Evolutionary conservation across 345 rosid species (phyloP).

Genomic region (Syzygium grande): DNA sequence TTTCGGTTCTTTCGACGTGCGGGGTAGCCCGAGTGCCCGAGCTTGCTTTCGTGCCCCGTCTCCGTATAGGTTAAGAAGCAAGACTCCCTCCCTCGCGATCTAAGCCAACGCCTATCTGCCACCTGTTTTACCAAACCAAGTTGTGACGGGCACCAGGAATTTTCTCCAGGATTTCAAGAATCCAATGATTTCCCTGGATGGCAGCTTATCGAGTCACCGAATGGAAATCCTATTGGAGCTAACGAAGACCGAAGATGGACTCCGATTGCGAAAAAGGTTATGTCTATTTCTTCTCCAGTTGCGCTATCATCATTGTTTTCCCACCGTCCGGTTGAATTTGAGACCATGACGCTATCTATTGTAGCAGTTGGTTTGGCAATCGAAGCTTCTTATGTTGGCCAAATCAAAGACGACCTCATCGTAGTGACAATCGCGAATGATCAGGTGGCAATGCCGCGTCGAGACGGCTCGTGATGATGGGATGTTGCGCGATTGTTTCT

Average conservation of each 20-base stretch:
- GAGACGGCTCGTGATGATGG: neutral
- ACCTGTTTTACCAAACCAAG: neutral
- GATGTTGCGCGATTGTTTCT: neutral
- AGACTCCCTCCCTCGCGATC: no score
- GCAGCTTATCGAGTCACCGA: neutral
- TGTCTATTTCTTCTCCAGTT: neutral
- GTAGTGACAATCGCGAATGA: neutral
- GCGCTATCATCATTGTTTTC: neutral
- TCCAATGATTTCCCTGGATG: neutral
- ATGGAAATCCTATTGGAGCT: neutral
- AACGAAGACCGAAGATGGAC: neutral
- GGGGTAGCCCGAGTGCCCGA: no score
- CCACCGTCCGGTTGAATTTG: neutral
- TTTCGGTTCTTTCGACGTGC: no score
- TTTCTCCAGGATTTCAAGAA: neutral
- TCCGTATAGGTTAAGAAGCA: no score
- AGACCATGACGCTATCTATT: neutral
- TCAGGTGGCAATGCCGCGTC: neutral
- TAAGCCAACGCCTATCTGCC: neutral
- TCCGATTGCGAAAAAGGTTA: no score
- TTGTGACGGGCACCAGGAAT: neutral
- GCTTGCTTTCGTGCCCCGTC: no score
- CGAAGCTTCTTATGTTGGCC: neutral
- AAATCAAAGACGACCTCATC: neutral
- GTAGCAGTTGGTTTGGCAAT: neutral